Percentiles rank a stretch among this genome's conserved stretches.
These are phyloP conservation scores for Cyclospora cayetanensis DNA, from an alignment of 169 alveolate genomes.

Conservation along the genomic window DNA sequence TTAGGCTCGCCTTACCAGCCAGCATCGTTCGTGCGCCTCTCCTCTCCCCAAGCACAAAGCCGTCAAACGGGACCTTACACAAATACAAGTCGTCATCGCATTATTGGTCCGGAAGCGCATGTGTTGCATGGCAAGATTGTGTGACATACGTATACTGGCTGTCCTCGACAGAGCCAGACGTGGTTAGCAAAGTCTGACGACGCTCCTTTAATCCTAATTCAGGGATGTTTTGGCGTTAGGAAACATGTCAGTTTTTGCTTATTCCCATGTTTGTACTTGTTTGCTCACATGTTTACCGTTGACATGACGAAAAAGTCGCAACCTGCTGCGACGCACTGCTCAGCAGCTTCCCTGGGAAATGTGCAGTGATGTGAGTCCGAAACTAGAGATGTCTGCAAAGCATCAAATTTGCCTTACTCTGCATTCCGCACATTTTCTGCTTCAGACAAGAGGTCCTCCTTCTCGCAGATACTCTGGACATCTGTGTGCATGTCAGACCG, in stretches of 20 bases:
- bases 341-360: constrained; percentile 52
- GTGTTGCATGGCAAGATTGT: no score
- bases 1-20: not conserved
- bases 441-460: not conserved
- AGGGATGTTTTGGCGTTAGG: no score
- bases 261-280: not conserved
- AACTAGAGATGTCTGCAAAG: no score
- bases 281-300: constrained; percentile 24
- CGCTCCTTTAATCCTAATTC: constrained; percentile 17
- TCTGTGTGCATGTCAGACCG: no score
- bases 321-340: constrained; percentile 54
- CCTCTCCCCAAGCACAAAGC: constrained; percentile 51
- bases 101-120: no score
- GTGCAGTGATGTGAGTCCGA: not conserved
- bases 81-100: no score
- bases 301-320: constrained; percentile 60
- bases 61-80: constrained; percentile 52
- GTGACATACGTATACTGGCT: constrained; percentile 41
- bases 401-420: not conserved
- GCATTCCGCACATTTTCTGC: constrained; percentile 40
- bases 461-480: constrained; percentile 49
- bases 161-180: constrained; percentile 58
- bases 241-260: not conserved
- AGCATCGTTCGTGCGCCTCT: constrained; percentile 17
- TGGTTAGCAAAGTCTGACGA: constrained; percentile 31